phyloP scores from a whole-genome alignment of 208 protist genomes.

The Acanthamoeba castellanii region DNA sequence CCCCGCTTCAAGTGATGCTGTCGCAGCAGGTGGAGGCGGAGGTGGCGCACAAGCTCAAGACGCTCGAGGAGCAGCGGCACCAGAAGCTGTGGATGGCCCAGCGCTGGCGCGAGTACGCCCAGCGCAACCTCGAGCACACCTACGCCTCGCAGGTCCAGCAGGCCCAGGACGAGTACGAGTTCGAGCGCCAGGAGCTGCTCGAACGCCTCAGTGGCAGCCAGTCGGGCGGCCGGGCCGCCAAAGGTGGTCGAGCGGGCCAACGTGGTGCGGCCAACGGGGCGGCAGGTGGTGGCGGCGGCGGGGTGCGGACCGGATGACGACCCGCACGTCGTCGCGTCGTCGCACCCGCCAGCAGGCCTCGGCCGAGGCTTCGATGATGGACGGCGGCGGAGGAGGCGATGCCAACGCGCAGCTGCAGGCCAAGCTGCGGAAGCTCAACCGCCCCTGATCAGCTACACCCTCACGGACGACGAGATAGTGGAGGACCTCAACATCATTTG shows the following conservation, averaged over 20 bases:
- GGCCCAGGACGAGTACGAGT: conserved; percentile 58
- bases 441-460: conserved; percentile 49
- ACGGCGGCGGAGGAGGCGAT: background rate
- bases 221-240: background rate
- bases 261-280: background rate
- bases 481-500: conserved; percentile 65
- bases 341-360: conserved; percentile 55
- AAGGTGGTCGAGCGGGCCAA: conserved; percentile 9
- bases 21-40: conserved; percentile 49
- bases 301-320: background rate
- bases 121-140: conserved; percentile 62
- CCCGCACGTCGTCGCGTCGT: conserved; percentile 36
- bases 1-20: conserved; percentile 9
- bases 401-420: conserved; percentile 60
- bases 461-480: conserved; percentile 55
- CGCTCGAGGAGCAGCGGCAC: conserved; percentile 43
- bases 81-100: conserved; percentile 63
- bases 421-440: conserved; percentile 70
- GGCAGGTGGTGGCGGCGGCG: background rate
- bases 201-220: background rate
- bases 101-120: conserved; percentile 45
- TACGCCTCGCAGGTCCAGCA: conserved; percentile 50
- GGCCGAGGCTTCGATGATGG: conserved; percentile 31
- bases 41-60: conserved; percentile 23
- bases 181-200: conserved; percentile 45